Evolutionary conservation across 306 rosid species (phyloP).

Genomic region (Glycine soja): DNA sequence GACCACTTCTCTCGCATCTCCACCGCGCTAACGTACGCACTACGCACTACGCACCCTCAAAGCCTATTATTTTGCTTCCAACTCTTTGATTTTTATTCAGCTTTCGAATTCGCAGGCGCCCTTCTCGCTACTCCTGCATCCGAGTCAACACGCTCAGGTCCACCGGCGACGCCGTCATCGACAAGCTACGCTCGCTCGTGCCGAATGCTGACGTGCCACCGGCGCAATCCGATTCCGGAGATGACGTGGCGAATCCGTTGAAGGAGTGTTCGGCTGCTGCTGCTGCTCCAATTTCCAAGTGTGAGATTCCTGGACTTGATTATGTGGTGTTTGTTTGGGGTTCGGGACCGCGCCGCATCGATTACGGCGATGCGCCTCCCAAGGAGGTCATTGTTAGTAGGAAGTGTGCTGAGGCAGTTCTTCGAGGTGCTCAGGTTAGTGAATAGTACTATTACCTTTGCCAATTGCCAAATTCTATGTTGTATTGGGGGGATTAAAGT

Average conservation of each 20-base stretch:
- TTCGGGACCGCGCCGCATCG: constrained; percentile 79
- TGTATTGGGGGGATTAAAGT: neutral
- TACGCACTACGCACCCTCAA: constrained; percentile 16
- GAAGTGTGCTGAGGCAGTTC: constrained; percentile 98
- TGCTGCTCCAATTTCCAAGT: constrained; percentile 58
- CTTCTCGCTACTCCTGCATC: constrained; percentile 90
- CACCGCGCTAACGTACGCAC: constrained; percentile 70
- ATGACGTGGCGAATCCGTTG: constrained; percentile 42
- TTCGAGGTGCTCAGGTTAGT: constrained; percentile 92
- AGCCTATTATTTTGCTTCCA: neutral
- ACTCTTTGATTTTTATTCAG: neutral
- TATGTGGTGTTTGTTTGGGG: constrained; percentile 85
- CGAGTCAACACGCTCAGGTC: constrained; percentile 83
- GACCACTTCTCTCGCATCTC: constrained; percentile 78
- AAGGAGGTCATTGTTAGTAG: constrained; percentile 92
- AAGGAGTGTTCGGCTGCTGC: constrained; percentile 37
- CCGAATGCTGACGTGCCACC: neutral
- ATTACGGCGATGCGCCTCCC: constrained; percentile 68
- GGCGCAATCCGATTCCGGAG: neutral
- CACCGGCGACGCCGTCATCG: constrained; percentile 61
- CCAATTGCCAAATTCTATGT: neutral
- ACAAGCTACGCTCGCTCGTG: constrained; percentile 57
- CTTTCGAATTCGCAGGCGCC: constrained; percentile 56
- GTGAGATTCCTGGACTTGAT: constrained; percentile 74
- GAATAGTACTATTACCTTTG: neutral